Percentiles rank a stretch among this genome's conserved stretches.
These are phyloP conservation scores for Penicillium sp. DNA, from an alignment of 2,329 filamentous ascomycete genomes.

Conservation along the genomic window DNA sequence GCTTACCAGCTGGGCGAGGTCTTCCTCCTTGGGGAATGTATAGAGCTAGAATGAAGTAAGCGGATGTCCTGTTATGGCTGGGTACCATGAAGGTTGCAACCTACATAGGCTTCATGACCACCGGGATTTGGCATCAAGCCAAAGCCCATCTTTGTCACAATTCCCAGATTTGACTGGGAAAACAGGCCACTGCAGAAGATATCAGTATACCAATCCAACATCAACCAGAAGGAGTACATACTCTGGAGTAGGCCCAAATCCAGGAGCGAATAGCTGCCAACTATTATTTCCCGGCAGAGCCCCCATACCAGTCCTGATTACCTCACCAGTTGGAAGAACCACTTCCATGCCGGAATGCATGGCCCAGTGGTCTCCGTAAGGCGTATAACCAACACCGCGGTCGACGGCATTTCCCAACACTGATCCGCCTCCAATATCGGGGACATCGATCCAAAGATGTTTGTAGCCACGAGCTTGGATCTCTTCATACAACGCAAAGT, in stretches of 20 bases:
- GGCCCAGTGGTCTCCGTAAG: constrained; percentile 13
- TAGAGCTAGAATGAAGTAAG: not conserved
- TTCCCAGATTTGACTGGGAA: constrained; percentile 10
- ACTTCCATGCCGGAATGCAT: constrained; percentile 14
- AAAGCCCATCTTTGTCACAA: constrained; percentile 15
- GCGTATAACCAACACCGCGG: constrained; percentile 13
- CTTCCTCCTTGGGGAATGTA: not conserved
- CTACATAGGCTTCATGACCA: constrained; percentile 10
- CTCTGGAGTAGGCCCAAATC: constrained; percentile 8
- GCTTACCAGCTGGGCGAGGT: not conserved
- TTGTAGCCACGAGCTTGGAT: constrained; percentile 3
- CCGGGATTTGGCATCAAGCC: constrained; percentile 13
- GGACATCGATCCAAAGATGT: constrained; percentile 13
- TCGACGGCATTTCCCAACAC: constrained; percentile 13
- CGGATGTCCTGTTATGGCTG: not conserved
- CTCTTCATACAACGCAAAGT: constrained; percentile 9
- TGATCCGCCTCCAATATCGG: constrained; percentile 12
- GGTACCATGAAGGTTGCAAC: not conserved
- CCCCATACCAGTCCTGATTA: constrained; percentile 12
- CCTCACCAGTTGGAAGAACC: constrained; percentile 10
- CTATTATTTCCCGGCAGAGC: constrained; percentile 12
- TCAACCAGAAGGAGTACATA: not conserved
- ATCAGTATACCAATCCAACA: not conserved
- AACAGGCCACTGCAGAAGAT: constrained; percentile 1
- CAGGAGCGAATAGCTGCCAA: constrained; percentile 11